Conservation (phyloP, 2,329 filamentous ascomycete species). For the Aspergillus sp. region DNA sequence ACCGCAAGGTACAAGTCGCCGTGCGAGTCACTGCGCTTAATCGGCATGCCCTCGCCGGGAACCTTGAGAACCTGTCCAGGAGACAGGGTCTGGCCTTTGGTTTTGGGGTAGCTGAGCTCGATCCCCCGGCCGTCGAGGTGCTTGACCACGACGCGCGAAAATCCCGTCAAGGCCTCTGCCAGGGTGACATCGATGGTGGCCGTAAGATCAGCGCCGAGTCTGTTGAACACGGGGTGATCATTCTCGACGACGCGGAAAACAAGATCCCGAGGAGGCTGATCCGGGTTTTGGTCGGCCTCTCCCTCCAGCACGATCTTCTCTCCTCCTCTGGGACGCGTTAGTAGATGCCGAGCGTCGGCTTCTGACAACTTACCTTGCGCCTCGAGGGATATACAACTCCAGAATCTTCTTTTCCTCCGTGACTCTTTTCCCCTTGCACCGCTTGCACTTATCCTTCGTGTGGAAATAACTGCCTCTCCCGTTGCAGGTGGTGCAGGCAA, state of each 20-base stretch:
- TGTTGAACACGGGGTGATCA: constrained; percentile 69
- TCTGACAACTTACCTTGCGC: constrained; percentile 49
- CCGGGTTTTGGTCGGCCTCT: constrained; percentile 86
- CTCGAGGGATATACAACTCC: constrained; percentile 90
- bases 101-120: constrained; percentile 63
- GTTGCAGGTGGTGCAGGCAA: constrained; percentile 72
- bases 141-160: constrained; percentile 79
- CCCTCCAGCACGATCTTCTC: constrained; percentile 85
- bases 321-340: constrained; percentile 49
- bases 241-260: constrained; percentile 80
- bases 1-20: constrained; percentile 84
- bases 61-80: constrained; percentile 82
- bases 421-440: constrained; percentile 89
- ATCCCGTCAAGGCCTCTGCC: constrained; percentile 75
- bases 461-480: constrained; percentile 81
- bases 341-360: background rate
- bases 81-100: constrained; percentile 68
- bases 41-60: constrained; percentile 84
- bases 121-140: constrained; percentile 93
- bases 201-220: constrained; percentile 73
- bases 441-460: constrained; percentile 97
- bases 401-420: constrained; percentile 84
- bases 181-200: constrained; percentile 74
- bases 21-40: constrained; percentile 71
- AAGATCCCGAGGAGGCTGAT: constrained; percentile 84